A percentile compares a stretch with the other conserved stretches of the same genome.
Evolutionary conservation across 2,329 filamentous ascomycete species (phyloP).

Genomic region (Daldinia sp.): DNA sequence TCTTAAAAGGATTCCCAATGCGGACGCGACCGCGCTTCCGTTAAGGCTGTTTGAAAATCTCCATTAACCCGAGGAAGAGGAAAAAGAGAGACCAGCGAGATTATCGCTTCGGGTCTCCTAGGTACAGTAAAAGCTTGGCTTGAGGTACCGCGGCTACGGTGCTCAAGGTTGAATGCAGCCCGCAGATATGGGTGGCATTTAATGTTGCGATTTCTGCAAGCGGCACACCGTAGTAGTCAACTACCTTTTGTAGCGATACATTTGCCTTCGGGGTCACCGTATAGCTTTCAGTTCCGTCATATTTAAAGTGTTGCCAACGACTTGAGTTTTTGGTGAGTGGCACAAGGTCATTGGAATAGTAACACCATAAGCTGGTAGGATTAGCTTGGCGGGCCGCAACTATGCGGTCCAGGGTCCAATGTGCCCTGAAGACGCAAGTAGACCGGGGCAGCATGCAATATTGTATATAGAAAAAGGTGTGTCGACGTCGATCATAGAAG

Average conservation of each 20-base stretch:
- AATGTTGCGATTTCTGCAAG: constrained; percentile 20
- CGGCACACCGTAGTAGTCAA: constrained; percentile 16
- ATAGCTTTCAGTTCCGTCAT: constrained; percentile 23
- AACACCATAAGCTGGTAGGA: constrained; percentile 32
- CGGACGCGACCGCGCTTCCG: constrained; percentile 3
- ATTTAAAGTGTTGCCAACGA: constrained; percentile 25
- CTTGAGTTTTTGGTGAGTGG: constrained; percentile 25
- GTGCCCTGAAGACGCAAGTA: not conserved
- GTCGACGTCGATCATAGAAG: constrained; percentile 38
- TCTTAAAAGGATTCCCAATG: not conserved
- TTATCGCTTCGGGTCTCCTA: constrained; percentile 13
- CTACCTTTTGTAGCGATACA: constrained; percentile 20
- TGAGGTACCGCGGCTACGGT: constrained; percentile 10
- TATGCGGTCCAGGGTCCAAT: constrained; percentile 27
- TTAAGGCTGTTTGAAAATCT: constrained; percentile 8
- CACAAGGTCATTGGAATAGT: constrained; percentile 25
- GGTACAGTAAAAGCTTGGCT: not conserved
- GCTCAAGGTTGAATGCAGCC: constrained; percentile 13
- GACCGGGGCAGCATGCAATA: constrained; percentile 27
- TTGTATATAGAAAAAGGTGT: constrained; percentile 28
- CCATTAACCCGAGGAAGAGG: constrained; percentile 20
- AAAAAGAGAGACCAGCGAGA: not conserved
- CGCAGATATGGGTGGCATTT: constrained; percentile 26
- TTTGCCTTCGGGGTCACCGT: constrained; percentile 19
- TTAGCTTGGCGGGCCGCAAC: constrained; percentile 34